Evolutionary conservation across 495 filamentous ascomycete genomes (phyloP).

Genomic region (Xylaria longipes): DNA sequence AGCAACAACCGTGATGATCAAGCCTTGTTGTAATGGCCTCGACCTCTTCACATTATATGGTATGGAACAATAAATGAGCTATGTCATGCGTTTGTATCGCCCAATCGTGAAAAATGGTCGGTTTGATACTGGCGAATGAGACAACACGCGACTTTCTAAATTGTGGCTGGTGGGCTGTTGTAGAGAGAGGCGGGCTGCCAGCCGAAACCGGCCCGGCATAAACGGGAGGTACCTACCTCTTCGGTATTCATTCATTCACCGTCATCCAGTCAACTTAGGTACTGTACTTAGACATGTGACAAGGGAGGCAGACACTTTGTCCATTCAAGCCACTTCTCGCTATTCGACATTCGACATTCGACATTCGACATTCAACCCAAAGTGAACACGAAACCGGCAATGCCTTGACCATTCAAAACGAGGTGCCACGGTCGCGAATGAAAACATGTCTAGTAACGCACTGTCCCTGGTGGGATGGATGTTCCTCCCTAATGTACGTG

Average conservation of each 20-base stretch:
- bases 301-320: not conserved
- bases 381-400: slow-evolving; percentile 19
- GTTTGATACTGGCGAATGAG: slow-evolving; percentile 5
- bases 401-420: slow-evolving; percentile 30
- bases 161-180: not conserved
- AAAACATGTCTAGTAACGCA: slow-evolving; percentile 48
- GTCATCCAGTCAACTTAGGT: not conserved
- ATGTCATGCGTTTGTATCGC: not conserved
- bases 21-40: not conserved
- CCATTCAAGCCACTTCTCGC: slow-evolving; percentile 10
- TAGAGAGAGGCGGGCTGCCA: not conserved
- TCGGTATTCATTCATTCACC: not conserved
- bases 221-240: not conserved
- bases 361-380: not conserved
- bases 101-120: not conserved
- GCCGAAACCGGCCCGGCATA: not conserved
- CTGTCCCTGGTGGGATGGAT: slow-evolving; percentile 82
- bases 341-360: not conserved
- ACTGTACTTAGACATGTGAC: not conserved
- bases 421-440: slow-evolving; percentile 8
- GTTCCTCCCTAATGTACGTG: slow-evolving; percentile 75
- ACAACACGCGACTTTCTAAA: not conserved
- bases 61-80: not conserved
- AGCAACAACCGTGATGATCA: not conserved
- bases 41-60: not conserved